Evolutionary conservation across 2,329 filamentous ascomycete genomes (phyloP).

Genomic region (Canariomyces notabilis): DNA sequence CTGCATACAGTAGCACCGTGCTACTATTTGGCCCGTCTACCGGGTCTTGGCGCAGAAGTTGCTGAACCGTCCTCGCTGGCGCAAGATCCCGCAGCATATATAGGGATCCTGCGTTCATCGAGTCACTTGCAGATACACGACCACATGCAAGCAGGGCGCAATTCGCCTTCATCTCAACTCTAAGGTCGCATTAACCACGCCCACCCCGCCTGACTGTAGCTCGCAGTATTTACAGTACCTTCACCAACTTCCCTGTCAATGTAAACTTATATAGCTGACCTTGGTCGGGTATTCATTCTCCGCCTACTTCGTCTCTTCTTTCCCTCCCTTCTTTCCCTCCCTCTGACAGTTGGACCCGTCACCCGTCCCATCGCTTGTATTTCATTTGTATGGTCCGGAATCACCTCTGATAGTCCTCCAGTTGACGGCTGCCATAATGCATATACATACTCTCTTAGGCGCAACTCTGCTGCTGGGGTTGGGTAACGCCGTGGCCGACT

Average conservation of each 20-base stretch:
- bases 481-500: slow-evolving; percentile 23
- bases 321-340: neutral
- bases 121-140: neutral
- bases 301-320: neutral
- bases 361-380: neutral
- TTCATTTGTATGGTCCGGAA: neutral
- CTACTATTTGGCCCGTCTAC: neutral
- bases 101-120: neutral
- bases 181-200: neutral
- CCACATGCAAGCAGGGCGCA: neutral
- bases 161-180: neutral
- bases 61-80: neutral
- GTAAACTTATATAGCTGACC: neutral
- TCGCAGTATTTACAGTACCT: neutral
- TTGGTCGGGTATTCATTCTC: neutral
- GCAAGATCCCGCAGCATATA: neutral
- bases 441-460: slow-evolving; percentile 12
- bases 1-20: neutral
- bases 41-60: neutral
- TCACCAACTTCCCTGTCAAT: neutral
- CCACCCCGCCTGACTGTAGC: neutral
- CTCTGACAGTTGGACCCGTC: neutral
- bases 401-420: neutral
- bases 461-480: slow-evolving; percentile 32
- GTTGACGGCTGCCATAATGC: neutral